Base-by-base conservation (phyloP, 768 basidiomycete species). In the Pisolithus tinctorius region DNA sequence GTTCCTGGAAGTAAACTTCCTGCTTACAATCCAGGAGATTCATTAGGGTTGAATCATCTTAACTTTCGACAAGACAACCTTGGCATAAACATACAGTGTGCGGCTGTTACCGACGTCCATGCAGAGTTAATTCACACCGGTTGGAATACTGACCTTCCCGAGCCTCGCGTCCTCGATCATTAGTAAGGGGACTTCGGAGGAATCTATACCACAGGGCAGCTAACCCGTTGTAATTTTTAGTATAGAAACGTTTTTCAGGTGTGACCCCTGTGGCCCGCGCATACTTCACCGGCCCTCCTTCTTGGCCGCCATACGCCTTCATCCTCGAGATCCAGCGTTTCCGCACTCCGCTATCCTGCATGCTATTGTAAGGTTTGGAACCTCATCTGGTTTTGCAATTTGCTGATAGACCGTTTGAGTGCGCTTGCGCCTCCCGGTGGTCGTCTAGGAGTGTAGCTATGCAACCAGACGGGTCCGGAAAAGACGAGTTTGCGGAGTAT, bases 291-390 rank as follows among this genome's bases (percentile, higher is more conserved):
- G 82, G 9, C 80, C 84, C 11, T 83, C 86, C 8, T 89, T 96
- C 65, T 68, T 92, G 25, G 77, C 86, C 14, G 84, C 88, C 4
- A 78, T 95, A 78, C 80, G 79, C 57, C 71, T 93, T 42, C 81
- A 89, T 46, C 91, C 93, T 3, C 77, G 80, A 51, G 87, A 92
- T 63, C 80, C 84, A 7, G 79, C 80, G 38, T 96, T 95, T 62
- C 93, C 93, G 30, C 91, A 94, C 71, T 82, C 88, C 3, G 87
- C 91, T 3, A 80, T 96, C 51, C 73, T 96, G 34, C 93, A 96
- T 67, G 93, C 92, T 56, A 95, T 96, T 55, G 88, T 88, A 71
- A 68, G 74, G 68, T 17, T 13, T 23, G 48, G 49, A 11, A 38
- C 47, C 47, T 13, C 41, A 47, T 25, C 27, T 16, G 55, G 42